These are phyloP conservation scores for Kwoniella newhampshirensis DNA, from an alignment of 768 basidiomycete genomes.

Conservation along the genomic window DNA sequence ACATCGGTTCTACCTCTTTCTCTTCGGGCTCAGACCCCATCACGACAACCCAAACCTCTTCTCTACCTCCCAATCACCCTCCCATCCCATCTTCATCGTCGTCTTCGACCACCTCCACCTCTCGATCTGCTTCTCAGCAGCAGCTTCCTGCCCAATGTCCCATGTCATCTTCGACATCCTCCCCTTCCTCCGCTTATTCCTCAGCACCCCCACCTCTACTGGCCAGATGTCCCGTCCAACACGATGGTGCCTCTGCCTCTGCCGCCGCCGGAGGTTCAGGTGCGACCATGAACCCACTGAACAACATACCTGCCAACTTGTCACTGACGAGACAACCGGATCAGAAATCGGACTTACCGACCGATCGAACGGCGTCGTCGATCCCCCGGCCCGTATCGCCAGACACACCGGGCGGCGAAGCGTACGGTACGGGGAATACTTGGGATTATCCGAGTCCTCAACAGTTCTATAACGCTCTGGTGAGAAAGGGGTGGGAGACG, in stretches of 20 bases:
- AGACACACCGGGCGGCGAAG: slow-evolving; percentile 37
- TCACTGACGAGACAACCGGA: slow-evolving; percentile 64
- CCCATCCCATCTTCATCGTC: slow-evolving; percentile 29
- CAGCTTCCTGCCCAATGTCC: slow-evolving; percentile 38
- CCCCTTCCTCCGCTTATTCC: slow-evolving; percentile 7
- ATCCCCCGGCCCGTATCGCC: slow-evolving; percentile 66
- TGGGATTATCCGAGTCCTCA: slow-evolving; percentile 99
- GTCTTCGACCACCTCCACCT: not conserved
- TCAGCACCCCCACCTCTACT: not conserved
- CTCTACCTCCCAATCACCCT: slow-evolving; percentile 32
- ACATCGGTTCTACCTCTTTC: slow-evolving; percentile 28
- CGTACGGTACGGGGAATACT: slow-evolving; percentile 22
- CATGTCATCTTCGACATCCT: slow-evolving; percentile 13
- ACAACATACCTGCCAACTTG: slow-evolving; percentile 73
- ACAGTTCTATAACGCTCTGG: slow-evolving; percentile 96
- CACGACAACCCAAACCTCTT: not conserved
- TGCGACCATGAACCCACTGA: slow-evolving; percentile 65
- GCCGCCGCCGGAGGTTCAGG: not conserved
- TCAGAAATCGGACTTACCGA: slow-evolving; percentile 66
- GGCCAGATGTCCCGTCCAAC: slow-evolving; percentile 56
- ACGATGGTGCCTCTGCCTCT: slow-evolving; percentile 30
- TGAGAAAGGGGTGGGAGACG: slow-evolving; percentile 94
- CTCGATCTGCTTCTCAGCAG: slow-evolving; percentile 10
- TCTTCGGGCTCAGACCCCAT: slow-evolving; percentile 4
- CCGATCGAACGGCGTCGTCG: slow-evolving; percentile 71